A percentile compares a stretch with the other conserved stretches of the same genome.
These are phyloP conservation scores for Nyctanthes arbortristis DNA, from an alignment of 257 asterid species.

Conservation along the genomic window DNA sequence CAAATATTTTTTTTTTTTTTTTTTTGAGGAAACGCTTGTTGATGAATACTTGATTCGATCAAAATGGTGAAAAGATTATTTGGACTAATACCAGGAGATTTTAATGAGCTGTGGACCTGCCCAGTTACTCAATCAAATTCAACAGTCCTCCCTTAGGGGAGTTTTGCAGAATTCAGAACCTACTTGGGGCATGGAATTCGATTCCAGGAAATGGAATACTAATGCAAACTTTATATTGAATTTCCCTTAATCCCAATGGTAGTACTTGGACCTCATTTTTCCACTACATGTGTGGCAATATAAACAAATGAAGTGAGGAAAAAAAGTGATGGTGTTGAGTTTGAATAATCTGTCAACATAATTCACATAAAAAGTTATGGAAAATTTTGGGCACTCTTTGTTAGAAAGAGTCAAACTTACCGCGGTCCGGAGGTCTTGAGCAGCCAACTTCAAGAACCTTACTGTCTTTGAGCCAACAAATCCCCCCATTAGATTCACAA, in stretches of 20 bases:
- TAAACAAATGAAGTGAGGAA: background rate
- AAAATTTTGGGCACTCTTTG: background rate
- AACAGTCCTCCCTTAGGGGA: background rate
- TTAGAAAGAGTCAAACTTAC: slow-evolving; percentile 31
- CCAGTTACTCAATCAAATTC: background rate
- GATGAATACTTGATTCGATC: background rate
- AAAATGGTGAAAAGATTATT: background rate
- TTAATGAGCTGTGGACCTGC: background rate
- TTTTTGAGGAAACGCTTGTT: background rate
- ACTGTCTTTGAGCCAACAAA: slow-evolving; percentile 44
- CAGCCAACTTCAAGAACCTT: slow-evolving; percentile 45
- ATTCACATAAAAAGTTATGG: background rate
- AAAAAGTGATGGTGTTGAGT: background rate
- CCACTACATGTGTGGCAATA: background rate
- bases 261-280: background rate
- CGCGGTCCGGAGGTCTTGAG: slow-evolving; percentile 30
- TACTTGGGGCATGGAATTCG: background rate
- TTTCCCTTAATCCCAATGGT: background rate
- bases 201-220: background rate
- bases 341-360: background rate
- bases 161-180: background rate
- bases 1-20: too few relatives aligned
- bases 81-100: background rate
- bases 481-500: slow-evolving; percentile 50
- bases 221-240: background rate